Base-by-base conservation (phyloP, 805 yeast genomes). In the Yamadazyma nakazawae region DNA sequence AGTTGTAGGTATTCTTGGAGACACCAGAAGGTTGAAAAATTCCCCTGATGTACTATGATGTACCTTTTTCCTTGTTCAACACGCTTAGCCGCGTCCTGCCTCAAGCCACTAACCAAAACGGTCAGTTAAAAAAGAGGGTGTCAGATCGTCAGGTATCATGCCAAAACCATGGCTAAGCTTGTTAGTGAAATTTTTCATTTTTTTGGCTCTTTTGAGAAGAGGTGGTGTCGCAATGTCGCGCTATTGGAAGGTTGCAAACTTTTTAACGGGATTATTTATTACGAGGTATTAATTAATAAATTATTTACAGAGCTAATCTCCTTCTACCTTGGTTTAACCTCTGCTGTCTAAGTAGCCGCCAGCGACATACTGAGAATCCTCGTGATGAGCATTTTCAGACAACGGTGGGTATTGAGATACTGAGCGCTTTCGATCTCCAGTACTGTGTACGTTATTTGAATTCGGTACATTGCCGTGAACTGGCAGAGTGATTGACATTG, bases 11-110 rank as follows among this genome's bases (percentile, higher is more conserved):
- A 74, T 60, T 67, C 72, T 68, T 70, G 76, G 76, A 72, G 76
- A 72, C 76, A 69, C 76, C 75, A 64, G 66, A 60, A 64, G 67
- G 68, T 58, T 49, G 59, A 28, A 28, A 49, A 47, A 51, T 49
- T 60, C 67, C 62, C 60, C 61, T 47, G 75, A 72, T 68, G 76
- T 70, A 72, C 76, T 70, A 72, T 72, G 76, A 69, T 68, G 70
- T 75, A 72, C 76, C 51, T 47, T 47, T 45, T 45, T 60, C 59
- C 11, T 48, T 50, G 12, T 40, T 14, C 25, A 38, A 47, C 43
- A 28, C 28, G 16, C 11, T 21, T 28, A 46, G 37, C 39, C 51
- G 36, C 40, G 61, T 58, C 64, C 54, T 56, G 75, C 76, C 64
- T 59, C 64, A 60, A 59, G 49, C 51, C 60, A 64, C 65, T 63